Percentiles rank a stretch among this genome's conserved stretches.
Conservation (phyloP, 345 rosid genomes). For the Pistacia atlantica region DNA sequence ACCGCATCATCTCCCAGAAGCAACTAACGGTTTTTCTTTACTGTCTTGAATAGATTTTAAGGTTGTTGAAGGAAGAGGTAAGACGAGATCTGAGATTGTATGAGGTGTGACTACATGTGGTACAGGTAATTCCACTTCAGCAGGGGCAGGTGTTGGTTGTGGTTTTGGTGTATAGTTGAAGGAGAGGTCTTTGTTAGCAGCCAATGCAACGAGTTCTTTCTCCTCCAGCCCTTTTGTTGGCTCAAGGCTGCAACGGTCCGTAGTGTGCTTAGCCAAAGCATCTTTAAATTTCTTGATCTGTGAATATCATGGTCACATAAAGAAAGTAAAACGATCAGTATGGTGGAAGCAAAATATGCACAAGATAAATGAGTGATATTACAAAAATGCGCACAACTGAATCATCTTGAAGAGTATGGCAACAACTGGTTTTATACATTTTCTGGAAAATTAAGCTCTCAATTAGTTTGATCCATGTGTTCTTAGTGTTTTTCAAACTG, state of each 20-base stretch:
- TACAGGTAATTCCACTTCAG: constrained; percentile 25
- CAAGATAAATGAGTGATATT: too few species aligned
- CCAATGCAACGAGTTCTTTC: constrained; percentile 83
- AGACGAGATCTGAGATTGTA: constrained; percentile 18
- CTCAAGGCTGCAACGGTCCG: constrained; percentile 78
- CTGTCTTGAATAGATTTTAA: constrained; percentile 23
- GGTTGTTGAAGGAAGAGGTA: constrained; percentile 20
- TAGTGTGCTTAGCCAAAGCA: constrained; percentile 80
- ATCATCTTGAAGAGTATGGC: too few species aligned
- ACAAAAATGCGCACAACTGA: too few species aligned
- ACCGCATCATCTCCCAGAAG: constrained; percentile 44
- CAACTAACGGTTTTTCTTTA: constrained; percentile 42
- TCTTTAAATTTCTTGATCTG: constrained; percentile 95
- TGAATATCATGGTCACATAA: not conserved
- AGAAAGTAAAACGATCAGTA: not conserved
- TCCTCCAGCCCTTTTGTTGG: constrained; percentile 88
- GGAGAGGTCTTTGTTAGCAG: constrained; percentile 81
- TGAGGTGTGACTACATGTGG: constrained; percentile 26
- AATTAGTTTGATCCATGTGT: not conserved
- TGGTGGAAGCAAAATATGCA: not conserved
- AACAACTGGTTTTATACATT: not conserved
- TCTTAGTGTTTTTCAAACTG: not conserved
- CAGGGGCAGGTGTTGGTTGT: constrained; percentile 32
- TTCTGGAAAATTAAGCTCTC: not conserved
- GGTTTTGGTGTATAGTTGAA: constrained; percentile 65